phyloP scores from a whole-genome alignment of 2,329 filamentous ascomycete species.

The Nothomitra cinnamomea region DNA sequence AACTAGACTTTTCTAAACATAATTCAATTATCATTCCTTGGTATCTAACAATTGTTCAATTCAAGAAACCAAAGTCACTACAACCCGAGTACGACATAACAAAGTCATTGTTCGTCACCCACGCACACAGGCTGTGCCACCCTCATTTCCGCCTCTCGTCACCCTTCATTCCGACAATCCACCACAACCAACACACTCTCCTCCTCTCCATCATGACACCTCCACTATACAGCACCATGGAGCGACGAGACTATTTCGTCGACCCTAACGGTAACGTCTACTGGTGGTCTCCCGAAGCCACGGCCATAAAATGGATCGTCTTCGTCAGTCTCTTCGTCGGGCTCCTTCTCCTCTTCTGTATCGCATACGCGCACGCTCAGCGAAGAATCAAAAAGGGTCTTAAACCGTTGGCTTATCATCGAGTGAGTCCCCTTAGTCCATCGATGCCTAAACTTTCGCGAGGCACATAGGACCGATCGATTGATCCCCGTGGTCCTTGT shows the following conservation, averaged over 20 bases:
- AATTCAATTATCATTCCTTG: too few species aligned
- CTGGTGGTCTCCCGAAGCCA: conserved; percentile 32
- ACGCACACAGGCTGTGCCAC: too few species aligned
- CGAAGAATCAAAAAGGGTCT: conserved; percentile 47
- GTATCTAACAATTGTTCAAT: too few species aligned
- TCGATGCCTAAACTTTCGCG: background rate
- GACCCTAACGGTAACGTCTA: background rate
- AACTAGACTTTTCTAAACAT: too few species aligned
- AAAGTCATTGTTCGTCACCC: too few species aligned
- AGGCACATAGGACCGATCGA: too few species aligned
- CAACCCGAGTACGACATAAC: too few species aligned
- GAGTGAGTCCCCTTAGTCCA: conserved; percentile 30
- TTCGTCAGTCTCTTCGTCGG: conserved; percentile 41
- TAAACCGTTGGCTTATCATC: conserved; percentile 51
- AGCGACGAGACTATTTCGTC: background rate
- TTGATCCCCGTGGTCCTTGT: too few species aligned
- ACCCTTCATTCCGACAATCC: too few species aligned
- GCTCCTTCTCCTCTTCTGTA: conserved; percentile 41
- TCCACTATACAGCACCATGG: background rate
- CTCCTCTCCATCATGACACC: background rate
- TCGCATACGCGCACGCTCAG: conserved; percentile 56
- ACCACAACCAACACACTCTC: too few species aligned
- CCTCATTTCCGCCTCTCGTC: too few species aligned
- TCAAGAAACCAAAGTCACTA: too few species aligned
- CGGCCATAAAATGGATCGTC: conserved; percentile 55